Evolutionary conservation across 768 basidiomycete species (phyloP).

Genomic region (Leucogyrophana mollusca): DNA sequence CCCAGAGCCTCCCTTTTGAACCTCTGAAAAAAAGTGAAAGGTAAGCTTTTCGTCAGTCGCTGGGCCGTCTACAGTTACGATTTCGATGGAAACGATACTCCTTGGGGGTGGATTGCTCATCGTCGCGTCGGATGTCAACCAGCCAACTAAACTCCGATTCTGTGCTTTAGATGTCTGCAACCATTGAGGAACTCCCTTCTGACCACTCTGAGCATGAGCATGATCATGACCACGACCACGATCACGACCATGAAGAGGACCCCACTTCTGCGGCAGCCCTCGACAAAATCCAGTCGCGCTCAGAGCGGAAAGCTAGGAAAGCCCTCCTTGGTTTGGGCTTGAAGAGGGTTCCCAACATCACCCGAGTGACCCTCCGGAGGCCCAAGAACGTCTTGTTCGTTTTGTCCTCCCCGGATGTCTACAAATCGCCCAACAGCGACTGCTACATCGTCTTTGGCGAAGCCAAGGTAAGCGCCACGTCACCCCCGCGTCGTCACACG

Average conservation of each 20-base stretch:
- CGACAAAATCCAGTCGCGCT: slow-evolving; percentile 91
- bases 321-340: slow-evolving; percentile 88
- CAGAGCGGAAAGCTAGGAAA: slow-evolving; percentile 95
- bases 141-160: slow-evolving; percentile 21
- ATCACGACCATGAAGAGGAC: slow-evolving; percentile 72
- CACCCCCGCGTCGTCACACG: background rate
- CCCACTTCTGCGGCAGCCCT: slow-evolving; percentile 82
- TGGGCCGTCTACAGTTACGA: background rate
- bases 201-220: slow-evolving; percentile 75
- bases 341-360: slow-evolving; percentile 91
- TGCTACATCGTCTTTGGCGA: slow-evolving; percentile 99
- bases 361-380: slow-evolving; percentile 90
- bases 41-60: slow-evolving; percentile 9
- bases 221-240: slow-evolving; percentile 42
- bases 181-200: slow-evolving; percentile 80
- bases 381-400: slow-evolving; percentile 97
- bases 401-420: slow-evolving; percentile 91
- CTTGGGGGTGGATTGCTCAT: slow-evolving; percentile 28
- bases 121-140: slow-evolving; percentile 25
- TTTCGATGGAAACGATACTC: background rate
- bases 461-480: slow-evolving; percentile 63
- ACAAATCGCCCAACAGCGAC: slow-evolving; percentile 96
- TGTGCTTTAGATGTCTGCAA: slow-evolving; percentile 63
- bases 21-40: slow-evolving; percentile 16
- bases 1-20: slow-evolving; percentile 16